A percentile compares a stretch with the other conserved stretches of the same genome.
These are phyloP conservation scores for Aspergillus neoniger DNA, from an alignment of 2,329 filamentous ascomycete genomes.

Conservation along the genomic window DNA sequence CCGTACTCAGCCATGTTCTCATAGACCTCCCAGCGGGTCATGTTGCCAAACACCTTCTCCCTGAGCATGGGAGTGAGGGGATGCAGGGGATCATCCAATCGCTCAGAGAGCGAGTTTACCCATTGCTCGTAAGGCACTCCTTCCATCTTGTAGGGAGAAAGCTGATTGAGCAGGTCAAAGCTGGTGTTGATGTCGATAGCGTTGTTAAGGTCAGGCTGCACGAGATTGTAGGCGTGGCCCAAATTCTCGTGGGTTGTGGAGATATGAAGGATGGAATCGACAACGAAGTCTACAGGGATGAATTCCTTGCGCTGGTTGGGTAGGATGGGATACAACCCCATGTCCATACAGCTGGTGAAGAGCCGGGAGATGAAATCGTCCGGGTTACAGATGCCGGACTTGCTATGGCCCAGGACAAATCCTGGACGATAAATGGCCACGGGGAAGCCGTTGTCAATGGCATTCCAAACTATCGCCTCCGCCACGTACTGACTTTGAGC, in stretches of 20 bases:
- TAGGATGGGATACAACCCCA: slow-evolving; percentile 46
- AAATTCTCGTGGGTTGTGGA: slow-evolving; percentile 15
- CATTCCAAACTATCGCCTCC: slow-evolving; percentile 68
- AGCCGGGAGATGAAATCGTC: slow-evolving; percentile 86
- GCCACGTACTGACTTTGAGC: slow-evolving; percentile 82
- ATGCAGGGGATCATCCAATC: slow-evolving; percentile 13
- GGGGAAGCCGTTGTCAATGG: slow-evolving; percentile 69
- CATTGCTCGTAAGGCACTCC: slow-evolving; percentile 22
- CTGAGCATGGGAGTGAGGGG: slow-evolving; percentile 27
- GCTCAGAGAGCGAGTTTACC: slow-evolving; percentile 14
- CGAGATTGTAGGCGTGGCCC: slow-evolving; percentile 25
- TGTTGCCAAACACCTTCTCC: slow-evolving; percentile 23
- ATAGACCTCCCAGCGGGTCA: slow-evolving; percentile 30
- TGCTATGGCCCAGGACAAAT: slow-evolving; percentile 73
- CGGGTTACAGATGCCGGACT: slow-evolving; percentile 64
- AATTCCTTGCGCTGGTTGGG: slow-evolving; percentile 30
- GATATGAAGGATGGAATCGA: slow-evolving; percentile 23
- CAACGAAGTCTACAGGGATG: slow-evolving; percentile 31
- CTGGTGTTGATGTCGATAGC: slow-evolving; percentile 16
- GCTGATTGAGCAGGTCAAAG: not conserved
- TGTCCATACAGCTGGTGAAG: slow-evolving; percentile 76
- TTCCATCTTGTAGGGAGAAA: not conserved
- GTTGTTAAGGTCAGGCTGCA: slow-evolving; percentile 23
- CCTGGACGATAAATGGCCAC: slow-evolving; percentile 76
- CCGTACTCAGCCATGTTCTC: slow-evolving; percentile 30